Base-by-base conservation (phyloP, 2,329 filamentous ascomycete genomes). In the Fusarium sacchari region DNA sequence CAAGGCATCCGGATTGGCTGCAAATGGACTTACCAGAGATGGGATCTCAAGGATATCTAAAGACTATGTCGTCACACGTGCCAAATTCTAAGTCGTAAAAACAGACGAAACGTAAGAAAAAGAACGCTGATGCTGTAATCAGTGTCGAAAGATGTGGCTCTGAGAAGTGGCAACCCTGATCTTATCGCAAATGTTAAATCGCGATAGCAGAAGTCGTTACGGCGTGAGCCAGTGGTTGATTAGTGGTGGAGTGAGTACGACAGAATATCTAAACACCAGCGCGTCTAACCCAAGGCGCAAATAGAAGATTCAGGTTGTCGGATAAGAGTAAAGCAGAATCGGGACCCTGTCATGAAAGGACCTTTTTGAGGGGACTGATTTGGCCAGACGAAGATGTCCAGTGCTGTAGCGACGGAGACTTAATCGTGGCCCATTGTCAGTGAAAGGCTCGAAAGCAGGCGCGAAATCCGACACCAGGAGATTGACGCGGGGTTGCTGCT, bases 281-380 rank as follows among this genome's bases (percentile, higher is more conserved):
- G 80, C 80, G 80, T 83, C 82, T 83, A 83, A 81, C 75, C 79
- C 79, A 79, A 77, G 78, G 77, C 77, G 77, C 76, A 79, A 81
- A 79, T 47, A 75, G 71, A 77, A 76, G 64, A 73, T 68, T 78
- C 69, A 76, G 76, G 65, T 65, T 67, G 69, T 70, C 64, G 72
- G 71, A 61, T 71, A 58, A 75, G 64, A 62, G 66, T 69, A 56
- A 69, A 60, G 64, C 68, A 59, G 72, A 65, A 53, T 69, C 67
- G 66, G 61, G 72, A 77, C 74, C 76, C 78, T 78, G 80, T 77
- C 78, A 76, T 73, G 64, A 68, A 73, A 72, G 70, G 58, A 49
- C 64, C 58, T 64, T 43, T 56, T 46, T 60, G 43, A 56, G 55
- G 47, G 53, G 46, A 64, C 63, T 63, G 50, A 60, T 67, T 40